Evolutionary conservation across 768 basidiomycete species (phyloP).

Genomic region (Tricholoma saponaceum): DNA sequence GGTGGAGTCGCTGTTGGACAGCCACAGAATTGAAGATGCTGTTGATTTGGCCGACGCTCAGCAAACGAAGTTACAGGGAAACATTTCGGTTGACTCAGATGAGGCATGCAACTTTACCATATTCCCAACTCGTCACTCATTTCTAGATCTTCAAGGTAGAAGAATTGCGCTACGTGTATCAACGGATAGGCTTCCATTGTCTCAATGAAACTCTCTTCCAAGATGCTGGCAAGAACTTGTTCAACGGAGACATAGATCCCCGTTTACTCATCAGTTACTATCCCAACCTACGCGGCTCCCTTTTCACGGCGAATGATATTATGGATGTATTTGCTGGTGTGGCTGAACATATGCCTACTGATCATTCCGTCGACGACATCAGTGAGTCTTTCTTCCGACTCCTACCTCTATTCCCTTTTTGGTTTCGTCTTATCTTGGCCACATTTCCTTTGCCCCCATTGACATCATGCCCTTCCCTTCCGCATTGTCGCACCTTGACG

Average conservation of each 20-base stretch:
- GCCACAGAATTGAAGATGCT: conserved; percentile 62
- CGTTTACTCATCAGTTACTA: conserved; percentile 79
- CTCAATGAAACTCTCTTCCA: conserved; percentile 79
- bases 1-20: conserved; percentile 62
- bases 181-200: conserved; percentile 77
- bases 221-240: conserved; percentile 75
- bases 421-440: conserved; percentile 6
- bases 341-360: conserved; percentile 62
- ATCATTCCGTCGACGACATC: conserved; percentile 74
- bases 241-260: conserved; percentile 80
- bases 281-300: conserved; percentile 63
- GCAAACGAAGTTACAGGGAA: conserved; percentile 51
- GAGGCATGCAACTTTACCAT: conserved; percentile 37
- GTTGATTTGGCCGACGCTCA: conserved; percentile 57
- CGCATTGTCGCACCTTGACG: conserved; percentile 24
- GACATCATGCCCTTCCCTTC: conserved; percentile 22
- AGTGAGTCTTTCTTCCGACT: conserved; percentile 54
- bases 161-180: conserved; percentile 75
- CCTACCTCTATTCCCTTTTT: conserved; percentile 16
- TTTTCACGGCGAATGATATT: conserved; percentile 52
- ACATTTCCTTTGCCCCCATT: conserved; percentile 20
- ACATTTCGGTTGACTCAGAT: conserved; percentile 47
- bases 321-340: conserved; percentile 76
- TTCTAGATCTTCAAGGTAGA: conserved; percentile 39
- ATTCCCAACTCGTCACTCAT: not conserved